Evolutionary conservation across 148 eudicot genomes (phyloP).

Genomic region (Persicaria maculosa): DNA sequence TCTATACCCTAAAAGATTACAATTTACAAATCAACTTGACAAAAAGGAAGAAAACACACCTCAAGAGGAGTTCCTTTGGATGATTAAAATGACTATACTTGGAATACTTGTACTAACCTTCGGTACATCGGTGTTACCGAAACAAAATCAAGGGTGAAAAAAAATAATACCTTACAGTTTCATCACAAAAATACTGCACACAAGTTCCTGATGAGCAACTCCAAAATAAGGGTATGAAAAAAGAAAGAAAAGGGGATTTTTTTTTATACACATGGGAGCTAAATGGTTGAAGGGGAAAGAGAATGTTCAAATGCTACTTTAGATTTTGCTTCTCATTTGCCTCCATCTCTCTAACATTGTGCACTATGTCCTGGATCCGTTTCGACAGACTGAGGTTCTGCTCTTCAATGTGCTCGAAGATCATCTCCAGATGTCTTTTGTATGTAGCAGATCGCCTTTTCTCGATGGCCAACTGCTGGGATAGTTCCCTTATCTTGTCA

Average conservation of each 20-base stretch:
- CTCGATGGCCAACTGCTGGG: constrained; percentile 84
- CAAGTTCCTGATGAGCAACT: background rate
- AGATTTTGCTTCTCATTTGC: constrained; percentile 38
- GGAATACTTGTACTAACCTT: background rate
- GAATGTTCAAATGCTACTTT: constrained; percentile 28
- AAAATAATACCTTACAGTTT: background rate
- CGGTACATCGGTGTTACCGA: background rate
- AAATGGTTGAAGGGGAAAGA: constrained; percentile 1
- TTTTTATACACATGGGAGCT: constrained; percentile 5
- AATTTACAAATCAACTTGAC: background rate
- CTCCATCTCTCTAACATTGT: constrained; percentile 70
- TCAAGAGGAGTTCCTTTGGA: background rate
- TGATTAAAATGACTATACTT: background rate
- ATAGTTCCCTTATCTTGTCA: constrained; percentile 76
- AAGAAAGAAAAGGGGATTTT: background rate
- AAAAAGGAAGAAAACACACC: background rate
- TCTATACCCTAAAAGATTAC: background rate
- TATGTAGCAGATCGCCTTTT: constrained; percentile 71
- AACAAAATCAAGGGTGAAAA: background rate
- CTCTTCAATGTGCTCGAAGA: constrained; percentile 86
- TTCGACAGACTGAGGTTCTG: constrained; percentile 69
- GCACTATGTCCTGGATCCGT: constrained; percentile 63
- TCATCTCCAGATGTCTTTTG: constrained; percentile 79
- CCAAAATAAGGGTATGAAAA: constrained; percentile 6
- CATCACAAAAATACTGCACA: constrained; percentile 3